phyloP scores from a whole-genome alignment of 2,329 filamentous ascomycete species.

The Colletotrichum tofieldiae region DNA sequence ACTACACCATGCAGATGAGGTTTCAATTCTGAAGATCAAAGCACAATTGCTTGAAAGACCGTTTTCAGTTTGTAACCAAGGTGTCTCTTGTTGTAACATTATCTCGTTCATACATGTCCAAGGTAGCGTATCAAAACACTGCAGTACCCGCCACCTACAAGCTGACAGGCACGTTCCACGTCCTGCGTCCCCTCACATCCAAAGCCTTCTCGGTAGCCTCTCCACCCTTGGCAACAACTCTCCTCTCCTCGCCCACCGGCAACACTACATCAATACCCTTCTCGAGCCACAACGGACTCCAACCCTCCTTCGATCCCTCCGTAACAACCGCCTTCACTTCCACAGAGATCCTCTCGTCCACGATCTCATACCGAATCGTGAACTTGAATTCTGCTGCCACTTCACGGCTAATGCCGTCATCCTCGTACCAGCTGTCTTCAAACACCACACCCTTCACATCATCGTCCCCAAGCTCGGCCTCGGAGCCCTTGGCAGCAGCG shows the following conservation, averaged over 20 bases:
- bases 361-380: constrained; percentile 26
- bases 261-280: constrained; percentile 31
- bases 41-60: too few species aligned
- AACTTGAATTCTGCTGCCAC: constrained; percentile 35
- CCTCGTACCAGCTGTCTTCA: constrained; percentile 55
- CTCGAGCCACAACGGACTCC: constrained; percentile 32
- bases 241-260: constrained; percentile 35
- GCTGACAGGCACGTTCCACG: constrained; percentile 33
- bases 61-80: too few species aligned
- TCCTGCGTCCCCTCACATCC: constrained; percentile 22
- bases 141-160: background rate
- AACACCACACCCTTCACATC: constrained; percentile 47
- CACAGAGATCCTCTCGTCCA: constrained; percentile 6
- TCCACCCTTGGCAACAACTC: constrained; percentile 2
- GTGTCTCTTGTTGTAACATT: background rate
- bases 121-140: background rate
- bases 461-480: background rate
- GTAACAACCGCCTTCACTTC: constrained; percentile 12
- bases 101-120: background rate
- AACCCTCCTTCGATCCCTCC: constrained; percentile 9
- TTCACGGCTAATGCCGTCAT: constrained; percentile 53
- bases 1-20: too few species aligned
- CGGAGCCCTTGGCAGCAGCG: constrained; percentile 28
- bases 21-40: too few species aligned
- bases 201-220: constrained; percentile 27